Evolutionary conservation across 2,329 filamentous ascomycete species (phyloP), one percentile per base, ranked within the genome.

Genomic region (Coleophoma cylindrospora): DNA sequence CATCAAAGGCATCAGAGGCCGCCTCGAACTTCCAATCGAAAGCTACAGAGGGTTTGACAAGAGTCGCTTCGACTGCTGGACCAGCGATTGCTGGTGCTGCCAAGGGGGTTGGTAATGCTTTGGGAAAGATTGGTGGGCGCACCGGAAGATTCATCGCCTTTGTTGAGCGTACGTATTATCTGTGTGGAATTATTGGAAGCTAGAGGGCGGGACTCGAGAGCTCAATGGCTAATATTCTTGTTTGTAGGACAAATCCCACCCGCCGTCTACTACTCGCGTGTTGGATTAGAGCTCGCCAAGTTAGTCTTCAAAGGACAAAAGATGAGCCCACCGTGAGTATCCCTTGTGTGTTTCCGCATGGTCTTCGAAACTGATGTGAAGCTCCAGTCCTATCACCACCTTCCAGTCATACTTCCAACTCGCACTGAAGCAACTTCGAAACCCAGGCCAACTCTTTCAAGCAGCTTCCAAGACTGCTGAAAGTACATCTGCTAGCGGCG

Each of bases 271-370:
- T 99, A 97, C 79, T 84, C 86, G 65, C 88, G 84, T 70, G 92
- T 97, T 67, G 87, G 80, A 63, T 74, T 91, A 58, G 94, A 99
- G 79, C 79, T 97, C 54, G 81, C 80, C 68, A 95, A 89, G 80
- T 80, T 96, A 61, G 83, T 97, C 60, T 90, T 91, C 77, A 82
- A 83, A 64, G 85, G 84, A 70, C 91, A 92, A 74, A 89, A 87
- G 76, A 96, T 99, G 91, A 77, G 80, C 67, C 91, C 90, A 74
- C 94, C 94, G 94, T 99, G 87, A 84, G 91, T 77, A 22, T 43
- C 32, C 14, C 17, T 32, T 40, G 11, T 38, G 10, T 38, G 13
- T 40, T 34, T 43, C 27, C 27, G 7, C 9, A 51, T 57, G 40
- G 58, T 34, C 27, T 38, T 7, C 14, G 4, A 27, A 33, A 34